Percentiles rank a stretch among this genome's conserved stretches.
phyloP scores from a whole-genome alignment of 768 basidiomycete species.

The Astraeus odoratus region DNA sequence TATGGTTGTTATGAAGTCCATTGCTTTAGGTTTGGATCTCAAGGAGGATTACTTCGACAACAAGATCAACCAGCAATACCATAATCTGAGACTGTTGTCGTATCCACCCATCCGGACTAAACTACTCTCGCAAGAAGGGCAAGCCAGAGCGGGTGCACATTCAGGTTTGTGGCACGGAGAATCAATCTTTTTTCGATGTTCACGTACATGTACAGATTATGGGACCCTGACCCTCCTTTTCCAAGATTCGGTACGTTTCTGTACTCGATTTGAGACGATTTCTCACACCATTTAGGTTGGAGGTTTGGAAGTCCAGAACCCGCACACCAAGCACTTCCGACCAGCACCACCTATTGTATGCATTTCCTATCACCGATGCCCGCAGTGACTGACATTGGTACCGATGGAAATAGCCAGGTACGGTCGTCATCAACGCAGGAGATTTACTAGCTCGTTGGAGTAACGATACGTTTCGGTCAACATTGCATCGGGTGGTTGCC shows the following conservation, averaged over 20 bases:
- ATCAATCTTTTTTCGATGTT: background rate
- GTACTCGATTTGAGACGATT: background rate
- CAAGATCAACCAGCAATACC: constrained; percentile 68
- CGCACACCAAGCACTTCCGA: constrained; percentile 63
- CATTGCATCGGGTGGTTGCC: constrained; percentile 77
- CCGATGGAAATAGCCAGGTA: constrained; percentile 57
- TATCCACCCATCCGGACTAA: constrained; percentile 70
- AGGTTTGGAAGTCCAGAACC: constrained; percentile 77
- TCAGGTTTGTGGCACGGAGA: constrained; percentile 39
- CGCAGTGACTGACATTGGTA: constrained; percentile 1
- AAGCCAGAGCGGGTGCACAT: constrained; percentile 78
- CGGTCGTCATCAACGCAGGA: constrained; percentile 78
- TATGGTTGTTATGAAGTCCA: constrained; percentile 71
- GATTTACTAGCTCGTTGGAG: constrained; percentile 81
- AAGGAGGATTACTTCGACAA: constrained; percentile 70
- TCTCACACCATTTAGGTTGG: constrained; percentile 44
- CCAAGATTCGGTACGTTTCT: constrained; percentile 54
- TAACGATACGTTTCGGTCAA: constrained; percentile 72
- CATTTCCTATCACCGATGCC: constrained; percentile 1
- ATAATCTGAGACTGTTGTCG: constrained; percentile 74
- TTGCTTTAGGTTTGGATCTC: constrained; percentile 73
- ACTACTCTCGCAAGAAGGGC: constrained; percentile 53
- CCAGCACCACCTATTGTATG: constrained; percentile 73
- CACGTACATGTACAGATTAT: constrained; percentile 44
- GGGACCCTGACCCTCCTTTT: constrained; percentile 79